phyloP scores from a whole-genome alignment of 345 rosid genomes.

The Ceriops decandra region DNA sequence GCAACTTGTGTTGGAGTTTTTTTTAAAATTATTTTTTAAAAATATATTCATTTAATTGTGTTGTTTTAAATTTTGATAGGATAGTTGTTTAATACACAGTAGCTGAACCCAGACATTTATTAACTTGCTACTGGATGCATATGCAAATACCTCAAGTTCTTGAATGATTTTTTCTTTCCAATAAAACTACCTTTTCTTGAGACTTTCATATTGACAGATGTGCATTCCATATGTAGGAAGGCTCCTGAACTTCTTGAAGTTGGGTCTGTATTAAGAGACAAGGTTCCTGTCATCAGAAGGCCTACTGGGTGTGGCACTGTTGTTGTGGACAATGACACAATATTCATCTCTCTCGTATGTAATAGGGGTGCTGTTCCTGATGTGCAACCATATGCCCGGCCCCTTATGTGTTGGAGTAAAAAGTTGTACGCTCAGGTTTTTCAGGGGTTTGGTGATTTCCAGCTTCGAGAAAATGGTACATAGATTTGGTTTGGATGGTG shows the following conservation, averaged over 20 bases:
- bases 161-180: too few relatives aligned
- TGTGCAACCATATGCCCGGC: slow-evolving; percentile 73
- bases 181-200: too few relatives aligned
- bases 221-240: slow-evolving; percentile 29
- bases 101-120: too few relatives aligned
- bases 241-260: slow-evolving; percentile 67
- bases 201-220: too few relatives aligned
- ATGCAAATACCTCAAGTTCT: too few relatives aligned
- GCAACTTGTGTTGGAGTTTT: too few relatives aligned
- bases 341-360: slow-evolving; percentile 82
- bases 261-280: slow-evolving; percentile 48
- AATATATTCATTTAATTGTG: too few relatives aligned
- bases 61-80: too few relatives aligned
- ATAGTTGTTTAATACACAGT: too few relatives aligned
- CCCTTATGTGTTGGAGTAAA: slow-evolving; percentile 88
- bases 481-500: slow-evolving; percentile 6
- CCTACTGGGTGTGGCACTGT: slow-evolving; percentile 93
- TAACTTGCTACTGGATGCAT: too few relatives aligned
- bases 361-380: slow-evolving; percentile 61
- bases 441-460: slow-evolving; percentile 54
- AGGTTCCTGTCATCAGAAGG: slow-evolving; percentile 69
- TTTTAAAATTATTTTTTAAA: too few relatives aligned
- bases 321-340: slow-evolving; percentile 63
- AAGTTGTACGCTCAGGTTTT: slow-evolving; percentile 60
- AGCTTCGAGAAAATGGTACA: slow-evolving; percentile 81